A percentile compares a stretch with the other conserved stretches of the same genome.
Conservation (phyloP, 352 stramenopile genomes). For the Phytophthora vignae region DNA sequence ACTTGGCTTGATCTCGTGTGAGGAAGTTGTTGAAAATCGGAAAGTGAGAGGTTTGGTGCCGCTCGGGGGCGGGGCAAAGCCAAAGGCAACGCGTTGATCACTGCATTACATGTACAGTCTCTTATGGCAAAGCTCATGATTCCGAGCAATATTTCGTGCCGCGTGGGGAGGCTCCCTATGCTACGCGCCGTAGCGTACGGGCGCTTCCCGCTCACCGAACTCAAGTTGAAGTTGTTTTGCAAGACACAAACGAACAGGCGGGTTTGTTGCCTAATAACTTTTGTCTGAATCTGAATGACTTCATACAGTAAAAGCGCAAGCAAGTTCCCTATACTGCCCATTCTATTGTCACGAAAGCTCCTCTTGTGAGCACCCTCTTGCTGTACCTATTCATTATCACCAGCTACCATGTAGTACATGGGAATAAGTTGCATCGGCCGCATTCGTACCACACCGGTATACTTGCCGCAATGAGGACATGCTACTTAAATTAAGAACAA, state of each 20-base stretch:
- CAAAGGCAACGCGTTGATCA: background rate
- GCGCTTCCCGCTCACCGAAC: background rate
- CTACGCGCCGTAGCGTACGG: background rate
- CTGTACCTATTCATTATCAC: background rate
- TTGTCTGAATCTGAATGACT: background rate
- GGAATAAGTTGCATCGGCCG: background rate
- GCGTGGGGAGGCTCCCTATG: background rate
- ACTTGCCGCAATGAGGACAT: too few species aligned
- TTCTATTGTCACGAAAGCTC: background rate
- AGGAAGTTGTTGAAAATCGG: constrained; percentile 8
- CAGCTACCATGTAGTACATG: background rate
- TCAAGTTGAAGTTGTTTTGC: background rate
- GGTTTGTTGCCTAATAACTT: background rate
- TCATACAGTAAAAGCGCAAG: background rate
- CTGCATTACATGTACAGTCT: background rate
- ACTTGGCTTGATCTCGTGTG: background rate
- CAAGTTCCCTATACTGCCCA: background rate
- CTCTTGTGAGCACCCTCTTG: background rate
- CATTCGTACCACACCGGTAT: too few species aligned
- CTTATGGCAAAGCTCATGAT: constrained; percentile 9
- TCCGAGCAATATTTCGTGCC: background rate
- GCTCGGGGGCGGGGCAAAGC: background rate
- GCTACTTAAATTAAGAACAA: too few species aligned
- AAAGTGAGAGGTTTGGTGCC: constrained; percentile 17
- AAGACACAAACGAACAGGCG: background rate